Evolutionary conservation across 2,329 filamentous ascomycete species (phyloP).

Genomic region (Neurospora crassa): DNA sequence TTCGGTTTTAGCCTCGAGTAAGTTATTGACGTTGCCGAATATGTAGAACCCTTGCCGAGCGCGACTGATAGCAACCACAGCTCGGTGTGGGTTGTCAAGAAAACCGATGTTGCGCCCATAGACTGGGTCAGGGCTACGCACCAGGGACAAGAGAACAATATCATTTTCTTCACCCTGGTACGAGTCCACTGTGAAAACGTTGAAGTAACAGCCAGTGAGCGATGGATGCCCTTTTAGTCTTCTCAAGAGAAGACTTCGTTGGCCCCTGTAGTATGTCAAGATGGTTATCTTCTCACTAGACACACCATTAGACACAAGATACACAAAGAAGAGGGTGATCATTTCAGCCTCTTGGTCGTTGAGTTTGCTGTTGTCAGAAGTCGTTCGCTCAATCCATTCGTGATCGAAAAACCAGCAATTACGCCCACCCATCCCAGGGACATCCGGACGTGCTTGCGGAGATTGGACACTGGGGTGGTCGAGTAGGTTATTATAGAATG

Average conservation of each 20-base stretch:
- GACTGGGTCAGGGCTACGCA: conserved; percentile 53
- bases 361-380: conserved; percentile 54
- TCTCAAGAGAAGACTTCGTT: conserved; percentile 55
- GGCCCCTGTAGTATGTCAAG: conserved; percentile 81
- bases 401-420: conserved; percentile 36
- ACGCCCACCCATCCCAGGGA: conserved; percentile 35
- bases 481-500: conserved; percentile 34
- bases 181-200: conserved; percentile 74
- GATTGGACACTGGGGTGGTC: conserved; percentile 33
- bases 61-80: conserved; percentile 53
- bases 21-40: conserved; percentile 62
- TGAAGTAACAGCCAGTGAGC: conserved; percentile 28
- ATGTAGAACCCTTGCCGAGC: conserved; percentile 74
- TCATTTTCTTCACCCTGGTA: conserved; percentile 92
- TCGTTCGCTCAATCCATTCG: conserved; percentile 52
- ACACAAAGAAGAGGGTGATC: conserved; percentile 61
- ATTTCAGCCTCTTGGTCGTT: conserved; percentile 69
- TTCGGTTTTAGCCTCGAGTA: conserved; percentile 35
- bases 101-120: conserved; percentile 53
- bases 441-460: conserved; percentile 24
- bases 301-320: conserved; percentile 62
- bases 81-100: conserved; percentile 50
- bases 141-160: conserved; percentile 69
- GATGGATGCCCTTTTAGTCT: conserved; percentile 27
- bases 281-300: conserved; percentile 58